These are phyloP conservation scores for Cutaneotrichosporon cutaneum DNA, from an alignment of 1,284 basidiomycete genomes.

Conservation along the genomic window DNA sequence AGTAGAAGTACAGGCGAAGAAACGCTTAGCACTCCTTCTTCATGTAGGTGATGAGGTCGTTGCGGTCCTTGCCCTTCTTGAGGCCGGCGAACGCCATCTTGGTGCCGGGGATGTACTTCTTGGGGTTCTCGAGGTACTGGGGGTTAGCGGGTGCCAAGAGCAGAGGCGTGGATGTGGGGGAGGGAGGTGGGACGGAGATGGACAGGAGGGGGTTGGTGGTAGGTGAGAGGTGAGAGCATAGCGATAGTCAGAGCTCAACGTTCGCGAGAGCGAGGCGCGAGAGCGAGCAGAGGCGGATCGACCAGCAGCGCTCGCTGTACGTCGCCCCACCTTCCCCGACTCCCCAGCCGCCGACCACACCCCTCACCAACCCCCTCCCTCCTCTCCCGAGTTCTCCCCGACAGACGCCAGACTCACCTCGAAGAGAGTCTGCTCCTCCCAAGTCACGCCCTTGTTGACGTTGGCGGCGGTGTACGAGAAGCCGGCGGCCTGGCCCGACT, in stretches of 20 bases:
- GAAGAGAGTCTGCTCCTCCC: slow-evolving; percentile 56
- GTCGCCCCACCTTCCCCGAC: neutral
- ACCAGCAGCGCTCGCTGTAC: neutral
- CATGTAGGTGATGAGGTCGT: slow-evolving; percentile 63
- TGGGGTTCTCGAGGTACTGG: slow-evolving; percentile 31
- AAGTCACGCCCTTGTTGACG: slow-evolving; percentile 88
- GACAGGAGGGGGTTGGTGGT: neutral
- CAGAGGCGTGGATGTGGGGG: neutral
- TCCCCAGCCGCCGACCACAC: neutral
- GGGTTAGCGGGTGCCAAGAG: slow-evolving; percentile 7
- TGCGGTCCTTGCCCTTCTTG: slow-evolving; percentile 96
- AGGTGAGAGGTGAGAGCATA: no score
- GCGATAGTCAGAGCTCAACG: neutral
- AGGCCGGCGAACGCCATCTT: slow-evolving; percentile 98
- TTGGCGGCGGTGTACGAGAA: slow-evolving; percentile 96
- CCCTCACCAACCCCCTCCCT: neutral
- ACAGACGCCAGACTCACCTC: slow-evolving; percentile 31
- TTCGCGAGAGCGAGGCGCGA: neutral
- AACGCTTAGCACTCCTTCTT: slow-evolving; percentile 32
- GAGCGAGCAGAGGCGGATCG: neutral
- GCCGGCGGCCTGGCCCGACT: slow-evolving; percentile 81
- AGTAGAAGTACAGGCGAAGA: slow-evolving; percentile 9
- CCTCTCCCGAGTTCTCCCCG: neutral
- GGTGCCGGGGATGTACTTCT: slow-evolving; percentile 83
- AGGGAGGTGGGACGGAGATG: neutral